Percentiles rank a stretch among this genome's conserved stretches.
phyloP scores from a whole-genome alignment of 192 early-diverging fungal species.

The Borealophlyctis nickersoniae region DNA sequence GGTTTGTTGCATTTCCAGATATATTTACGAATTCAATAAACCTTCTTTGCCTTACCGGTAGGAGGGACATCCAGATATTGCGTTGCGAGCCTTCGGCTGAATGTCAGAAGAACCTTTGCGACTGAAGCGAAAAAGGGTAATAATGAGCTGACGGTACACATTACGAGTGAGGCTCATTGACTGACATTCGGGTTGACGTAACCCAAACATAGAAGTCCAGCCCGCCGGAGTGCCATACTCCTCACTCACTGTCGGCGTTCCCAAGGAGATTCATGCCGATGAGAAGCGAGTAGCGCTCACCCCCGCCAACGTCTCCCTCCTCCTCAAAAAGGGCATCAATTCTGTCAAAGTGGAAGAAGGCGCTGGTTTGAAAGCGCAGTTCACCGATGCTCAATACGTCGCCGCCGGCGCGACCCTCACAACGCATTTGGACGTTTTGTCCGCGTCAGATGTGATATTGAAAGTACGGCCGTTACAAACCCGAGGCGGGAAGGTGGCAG shows the following conservation, averaged over 20 bases:
- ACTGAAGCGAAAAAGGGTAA: too few relatives aligned
- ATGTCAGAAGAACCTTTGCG: too few relatives aligned
- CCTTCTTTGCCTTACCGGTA: too few relatives aligned
- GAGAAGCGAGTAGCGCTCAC: constrained; percentile 34
- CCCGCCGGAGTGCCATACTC: too few relatives aligned
- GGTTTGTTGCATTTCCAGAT: too few relatives aligned
- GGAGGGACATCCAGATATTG: too few relatives aligned
- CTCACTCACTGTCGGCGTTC: constrained; percentile 24
- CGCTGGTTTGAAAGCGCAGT: constrained; percentile 24
- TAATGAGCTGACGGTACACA: too few relatives aligned
- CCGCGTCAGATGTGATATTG: constrained; percentile 23
- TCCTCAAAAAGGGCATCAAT: constrained; percentile 31
- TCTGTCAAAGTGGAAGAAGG: constrained; percentile 23
- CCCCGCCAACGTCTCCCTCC: constrained; percentile 23
- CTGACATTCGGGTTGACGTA: too few relatives aligned
- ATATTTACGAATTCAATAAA: too few relatives aligned
- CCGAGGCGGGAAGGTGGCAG: constrained; percentile 1
- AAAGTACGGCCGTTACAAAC: constrained; percentile 27
- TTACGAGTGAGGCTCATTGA: too few relatives aligned
- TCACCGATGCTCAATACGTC: constrained; percentile 25
- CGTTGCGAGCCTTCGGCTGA: too few relatives aligned
- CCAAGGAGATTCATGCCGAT: constrained; percentile 18
- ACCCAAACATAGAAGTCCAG: too few relatives aligned
- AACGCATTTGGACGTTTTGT: neutral
- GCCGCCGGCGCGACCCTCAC: constrained; percentile 18